Evolutionary conservation across 2,329 filamentous ascomycete species (phyloP).

Genomic region (Colletotrichum sp.): DNA sequence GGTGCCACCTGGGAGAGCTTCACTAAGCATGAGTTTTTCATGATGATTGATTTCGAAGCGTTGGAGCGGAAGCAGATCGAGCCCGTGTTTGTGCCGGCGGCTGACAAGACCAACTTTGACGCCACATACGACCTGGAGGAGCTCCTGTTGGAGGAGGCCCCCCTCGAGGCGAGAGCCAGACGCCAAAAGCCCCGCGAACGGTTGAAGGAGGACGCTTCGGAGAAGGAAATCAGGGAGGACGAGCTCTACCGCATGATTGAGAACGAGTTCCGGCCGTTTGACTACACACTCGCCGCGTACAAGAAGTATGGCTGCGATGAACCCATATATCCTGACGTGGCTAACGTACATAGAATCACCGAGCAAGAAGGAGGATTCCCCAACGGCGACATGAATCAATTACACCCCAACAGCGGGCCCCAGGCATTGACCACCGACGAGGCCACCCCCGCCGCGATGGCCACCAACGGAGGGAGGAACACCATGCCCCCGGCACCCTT

Average conservation of each 20-base stretch:
- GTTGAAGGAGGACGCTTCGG: constrained; percentile 91
- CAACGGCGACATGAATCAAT: constrained; percentile 4
- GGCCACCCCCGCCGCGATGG: constrained; percentile 43
- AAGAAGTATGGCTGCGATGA: constrained; percentile 61
- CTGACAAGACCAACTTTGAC: constrained; percentile 98
- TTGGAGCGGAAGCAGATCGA: constrained; percentile 87
- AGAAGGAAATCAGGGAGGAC: constrained; percentile 92
- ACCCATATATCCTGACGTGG: neutral
- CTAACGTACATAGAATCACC: constrained; percentile 17
- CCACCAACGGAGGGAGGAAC: constrained; percentile 24
- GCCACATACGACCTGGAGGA: constrained; percentile 98
- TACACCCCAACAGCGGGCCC: constrained; percentile 26
- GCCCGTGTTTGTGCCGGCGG: constrained; percentile 90
- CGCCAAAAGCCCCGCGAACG: constrained; percentile 93
- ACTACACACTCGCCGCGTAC: constrained; percentile 86
- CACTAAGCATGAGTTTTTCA: constrained; percentile 88
- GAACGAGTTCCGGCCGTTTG: constrained; percentile 90
- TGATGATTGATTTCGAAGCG: constrained; percentile 80
- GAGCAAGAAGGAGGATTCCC: constrained; percentile 12
- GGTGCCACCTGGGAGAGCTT: constrained; percentile 89
- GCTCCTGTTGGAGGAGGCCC: constrained; percentile 89
- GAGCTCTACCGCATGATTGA: constrained; percentile 95
- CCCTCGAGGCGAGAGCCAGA: constrained; percentile 87
- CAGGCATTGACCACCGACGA: constrained; percentile 60
- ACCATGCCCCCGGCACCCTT: constrained; percentile 8